These are phyloP conservation scores for Teratosphaeriaceae sp. DNA, from an alignment of 2,329 filamentous ascomycete species.

Conservation along the genomic window DNA sequence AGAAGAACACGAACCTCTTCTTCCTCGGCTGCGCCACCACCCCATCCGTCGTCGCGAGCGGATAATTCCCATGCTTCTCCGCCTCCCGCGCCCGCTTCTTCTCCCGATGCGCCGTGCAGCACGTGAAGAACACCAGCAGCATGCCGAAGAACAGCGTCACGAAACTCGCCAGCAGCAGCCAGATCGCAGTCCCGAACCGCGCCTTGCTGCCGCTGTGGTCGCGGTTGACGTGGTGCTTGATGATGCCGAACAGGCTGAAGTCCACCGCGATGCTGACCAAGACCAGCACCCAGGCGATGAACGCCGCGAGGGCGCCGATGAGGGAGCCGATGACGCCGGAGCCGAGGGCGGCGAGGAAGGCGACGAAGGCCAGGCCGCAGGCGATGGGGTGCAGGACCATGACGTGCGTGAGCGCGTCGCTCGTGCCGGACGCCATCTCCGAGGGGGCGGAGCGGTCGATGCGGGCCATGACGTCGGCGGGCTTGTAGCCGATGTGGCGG, in stretches of 20 bases:
- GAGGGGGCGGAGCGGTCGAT: constrained; percentile 38
- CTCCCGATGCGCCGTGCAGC: constrained; percentile 18
- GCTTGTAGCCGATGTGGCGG: constrained; percentile 50
- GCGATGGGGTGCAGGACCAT: constrained; percentile 59
- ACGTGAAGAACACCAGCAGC: constrained; percentile 52
- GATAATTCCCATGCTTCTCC: constrained; percentile 7
- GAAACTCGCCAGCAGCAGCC: constrained; percentile 53
- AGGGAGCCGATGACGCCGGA: constrained; percentile 48
- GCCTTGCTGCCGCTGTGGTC: constrained; percentile 37
- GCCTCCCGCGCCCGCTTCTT: constrained; percentile 11
- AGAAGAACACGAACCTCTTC: constrained; percentile 2
- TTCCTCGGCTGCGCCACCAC: neutral
- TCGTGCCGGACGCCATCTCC: constrained; percentile 37
- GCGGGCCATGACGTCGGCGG: constrained; percentile 39
- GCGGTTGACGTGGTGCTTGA: constrained; percentile 49
- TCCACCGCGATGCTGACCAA: constrained; percentile 48
- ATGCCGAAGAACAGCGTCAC: constrained; percentile 50
- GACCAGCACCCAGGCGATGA: constrained; percentile 45
- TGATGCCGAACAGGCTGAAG: constrained; percentile 50
- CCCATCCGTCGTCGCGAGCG: neutral
- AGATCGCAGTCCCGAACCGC: constrained; percentile 49
- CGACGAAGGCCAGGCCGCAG: constrained; percentile 52
- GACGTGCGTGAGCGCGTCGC: constrained; percentile 48
- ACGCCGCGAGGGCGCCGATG: constrained; percentile 44
- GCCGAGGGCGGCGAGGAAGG: constrained; percentile 50